Percentiles rank a stretch among this genome's conserved stretches.
These are phyloP conservation scores for Aspergillus brasiliensis DNA, from an alignment of 2,329 filamentous ascomycete species.

Conservation along the genomic window DNA sequence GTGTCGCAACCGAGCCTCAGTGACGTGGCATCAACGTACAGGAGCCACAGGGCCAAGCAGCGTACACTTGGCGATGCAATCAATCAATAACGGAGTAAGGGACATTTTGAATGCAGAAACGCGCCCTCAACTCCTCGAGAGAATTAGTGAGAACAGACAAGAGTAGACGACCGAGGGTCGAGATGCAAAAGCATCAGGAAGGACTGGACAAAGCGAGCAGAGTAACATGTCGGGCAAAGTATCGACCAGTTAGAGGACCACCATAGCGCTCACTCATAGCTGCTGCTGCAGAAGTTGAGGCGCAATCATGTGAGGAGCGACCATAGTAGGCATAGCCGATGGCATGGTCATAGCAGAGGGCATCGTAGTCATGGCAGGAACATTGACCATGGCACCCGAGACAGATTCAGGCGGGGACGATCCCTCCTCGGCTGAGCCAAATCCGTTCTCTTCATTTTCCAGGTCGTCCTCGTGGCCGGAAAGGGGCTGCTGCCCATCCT, in stretches of 20 bases:
- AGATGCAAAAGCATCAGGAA: background rate
- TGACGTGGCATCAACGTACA: conserved; percentile 1
- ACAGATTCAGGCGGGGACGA: conserved; percentile 59
- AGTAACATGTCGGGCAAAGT: background rate
- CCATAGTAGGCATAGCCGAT: conserved; percentile 44
- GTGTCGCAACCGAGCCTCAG: background rate
- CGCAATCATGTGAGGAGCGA: conserved; percentile 45
- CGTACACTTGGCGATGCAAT: background rate
- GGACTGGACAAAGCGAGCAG: background rate
- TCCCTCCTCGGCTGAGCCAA: conserved; percentile 76
- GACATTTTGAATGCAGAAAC: background rate
- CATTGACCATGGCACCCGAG: conserved; percentile 34
- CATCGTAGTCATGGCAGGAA: conserved; percentile 41
- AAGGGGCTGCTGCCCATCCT: conserved; percentile 54
- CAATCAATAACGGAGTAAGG: background rate
- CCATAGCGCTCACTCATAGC: conserved; percentile 30
- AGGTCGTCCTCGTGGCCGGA: conserved; percentile 72
- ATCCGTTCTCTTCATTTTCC: conserved; percentile 84
- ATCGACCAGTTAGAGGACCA: background rate
- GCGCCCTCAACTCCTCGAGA: background rate
- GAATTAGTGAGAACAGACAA: background rate
- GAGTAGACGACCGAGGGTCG: background rate
- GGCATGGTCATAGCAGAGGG: conserved; percentile 31
- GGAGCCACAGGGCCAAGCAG: background rate
- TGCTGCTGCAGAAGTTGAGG: conserved; percentile 48